phyloP scores from a whole-genome alignment of 768 basidiomycete species.

The Daedalea quercina region DNA sequence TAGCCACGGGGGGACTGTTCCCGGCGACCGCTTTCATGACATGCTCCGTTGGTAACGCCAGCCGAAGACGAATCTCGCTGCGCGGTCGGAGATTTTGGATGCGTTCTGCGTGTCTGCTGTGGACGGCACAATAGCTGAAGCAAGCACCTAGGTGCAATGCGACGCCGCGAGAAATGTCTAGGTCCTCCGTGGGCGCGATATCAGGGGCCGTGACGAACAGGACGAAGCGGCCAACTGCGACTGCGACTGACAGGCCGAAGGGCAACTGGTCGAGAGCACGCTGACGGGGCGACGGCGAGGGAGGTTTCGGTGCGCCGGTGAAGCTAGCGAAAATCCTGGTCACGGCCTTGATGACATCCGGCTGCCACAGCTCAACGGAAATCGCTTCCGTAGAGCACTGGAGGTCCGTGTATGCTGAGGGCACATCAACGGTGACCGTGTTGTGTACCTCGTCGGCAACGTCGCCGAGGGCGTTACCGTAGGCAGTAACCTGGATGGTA shows the following conservation, averaged over 20 bases:
- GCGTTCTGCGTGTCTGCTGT: conserved; percentile 12
- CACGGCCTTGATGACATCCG: conserved; percentile 47
- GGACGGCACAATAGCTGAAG: conserved; percentile 50
- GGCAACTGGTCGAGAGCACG: conserved; percentile 38
- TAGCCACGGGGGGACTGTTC: conserved; percentile 21
- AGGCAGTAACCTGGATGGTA: conserved; percentile 40
- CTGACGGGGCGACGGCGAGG: conserved; percentile 5
- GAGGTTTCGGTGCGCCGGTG: not conserved
- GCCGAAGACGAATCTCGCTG: conserved; percentile 41
- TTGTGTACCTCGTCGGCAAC: conserved; percentile 40
- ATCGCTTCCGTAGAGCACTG: conserved; percentile 49
- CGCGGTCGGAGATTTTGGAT: conserved; percentile 28
- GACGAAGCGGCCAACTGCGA: conserved; percentile 56
- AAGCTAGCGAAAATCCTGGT: conserved; percentile 26
- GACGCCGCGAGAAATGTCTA: conserved; percentile 64
- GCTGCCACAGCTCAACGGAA: conserved; percentile 64
- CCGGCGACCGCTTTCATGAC: conserved; percentile 38
- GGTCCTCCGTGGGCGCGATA: conserved; percentile 63
- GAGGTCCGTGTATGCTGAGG: conserved; percentile 39
- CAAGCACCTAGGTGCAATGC: conserved; percentile 48
- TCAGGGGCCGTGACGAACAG: conserved; percentile 74
- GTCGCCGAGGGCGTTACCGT: conserved; percentile 41
- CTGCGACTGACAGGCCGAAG: conserved; percentile 45
- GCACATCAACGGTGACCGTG: conserved; percentile 34
- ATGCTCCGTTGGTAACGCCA: conserved; percentile 48